phyloP scores from a whole-genome alignment of 139 green algal species.

The Chlamydomonas sphaeroides region DNA sequence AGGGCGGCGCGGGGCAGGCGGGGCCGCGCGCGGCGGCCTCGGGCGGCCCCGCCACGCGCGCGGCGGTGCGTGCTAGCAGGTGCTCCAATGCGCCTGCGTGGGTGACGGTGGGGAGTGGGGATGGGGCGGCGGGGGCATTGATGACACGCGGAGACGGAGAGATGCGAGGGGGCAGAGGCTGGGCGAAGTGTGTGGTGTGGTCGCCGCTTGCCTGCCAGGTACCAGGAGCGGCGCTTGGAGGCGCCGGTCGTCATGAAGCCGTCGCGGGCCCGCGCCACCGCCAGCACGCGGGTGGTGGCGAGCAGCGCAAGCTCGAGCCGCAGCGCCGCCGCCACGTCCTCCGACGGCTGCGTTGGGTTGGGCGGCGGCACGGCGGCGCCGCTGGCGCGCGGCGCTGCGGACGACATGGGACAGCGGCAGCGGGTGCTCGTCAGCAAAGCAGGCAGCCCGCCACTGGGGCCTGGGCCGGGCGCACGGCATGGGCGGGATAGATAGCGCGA shows the following conservation, averaged over 20 bases:
- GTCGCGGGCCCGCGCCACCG: conserved; percentile 27
- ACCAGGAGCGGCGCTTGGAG: conserved; percentile 10
- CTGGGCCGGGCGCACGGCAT: too few relatives aligned
- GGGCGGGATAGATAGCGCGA: too few relatives aligned
- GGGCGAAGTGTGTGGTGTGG: neutral
- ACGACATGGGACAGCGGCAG: too few relatives aligned
- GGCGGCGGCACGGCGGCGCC: neutral
- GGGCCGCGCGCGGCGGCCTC: neutral
- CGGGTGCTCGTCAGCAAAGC: too few relatives aligned
- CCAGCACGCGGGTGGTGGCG: neutral
- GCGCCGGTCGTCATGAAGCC: neutral
- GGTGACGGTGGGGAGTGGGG: neutral
- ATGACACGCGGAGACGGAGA: too few relatives aligned
- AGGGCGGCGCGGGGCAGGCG: neutral
- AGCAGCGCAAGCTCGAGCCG: conserved; percentile 25
- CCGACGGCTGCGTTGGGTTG: conserved; percentile 1
- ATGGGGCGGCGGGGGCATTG: too few relatives aligned
- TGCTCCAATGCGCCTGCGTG: conserved; percentile 9
- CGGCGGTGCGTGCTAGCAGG: conserved; percentile 6
- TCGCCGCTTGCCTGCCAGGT: neutral
- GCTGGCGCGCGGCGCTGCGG: neutral
- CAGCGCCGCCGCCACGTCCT: conserved; percentile 9
- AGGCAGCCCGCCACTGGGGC: too few relatives aligned
- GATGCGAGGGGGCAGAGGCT: too few relatives aligned
- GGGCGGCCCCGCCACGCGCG: neutral